Percentiles rank a stretch among this genome's conserved stretches.
Evolutionary conservation across 2,329 filamentous ascomycete species (phyloP).

Genomic region (Dendrostoma leiphaemia): DNA sequence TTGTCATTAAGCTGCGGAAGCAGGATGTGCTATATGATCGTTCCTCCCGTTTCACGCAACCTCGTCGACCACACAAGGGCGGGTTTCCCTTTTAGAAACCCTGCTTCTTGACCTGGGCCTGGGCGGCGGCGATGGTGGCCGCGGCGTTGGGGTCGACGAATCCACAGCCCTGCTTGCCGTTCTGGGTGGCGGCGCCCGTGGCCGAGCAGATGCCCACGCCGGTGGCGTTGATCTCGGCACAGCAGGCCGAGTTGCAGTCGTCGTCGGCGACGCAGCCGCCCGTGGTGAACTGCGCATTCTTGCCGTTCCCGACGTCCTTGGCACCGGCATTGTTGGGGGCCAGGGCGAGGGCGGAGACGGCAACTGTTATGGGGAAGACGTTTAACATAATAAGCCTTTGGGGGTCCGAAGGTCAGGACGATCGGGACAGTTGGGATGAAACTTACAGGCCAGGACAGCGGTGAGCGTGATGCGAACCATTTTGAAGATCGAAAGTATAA

Average conservation of each 20-base stretch:
- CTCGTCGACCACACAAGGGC: not conserved
- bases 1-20: not conserved
- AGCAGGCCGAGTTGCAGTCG: constrained; percentile 29
- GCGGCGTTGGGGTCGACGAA: constrained; percentile 31
- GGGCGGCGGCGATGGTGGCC: constrained; percentile 28
- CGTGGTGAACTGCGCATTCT: constrained; percentile 31
- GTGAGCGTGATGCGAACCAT: constrained; percentile 31
- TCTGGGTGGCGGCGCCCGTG: constrained; percentile 29
- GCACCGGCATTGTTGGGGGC: constrained; percentile 31
- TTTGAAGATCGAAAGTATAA: constrained; percentile 39
- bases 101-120: constrained; percentile 31
- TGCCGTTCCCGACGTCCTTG: constrained; percentile 28
- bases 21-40: no score
- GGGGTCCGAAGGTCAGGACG: not conserved
- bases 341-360: constrained; percentile 26
- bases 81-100: constrained; percentile 26
- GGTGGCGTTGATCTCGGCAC: constrained; percentile 26
- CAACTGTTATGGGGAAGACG: constrained; percentile 19
- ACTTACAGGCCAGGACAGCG: constrained; percentile 27
- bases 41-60: not conserved
- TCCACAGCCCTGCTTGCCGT: constrained; percentile 33
- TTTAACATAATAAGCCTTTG: not conserved
- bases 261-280: constrained; percentile 31
- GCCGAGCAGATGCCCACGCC: constrained; percentile 31
- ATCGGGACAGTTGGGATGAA: not conserved